A percentile compares a stretch with the other conserved stretches of the same genome.
phyloP scores from a whole-genome alignment of 306 rosid genomes.

The Castanea sativa region DNA sequence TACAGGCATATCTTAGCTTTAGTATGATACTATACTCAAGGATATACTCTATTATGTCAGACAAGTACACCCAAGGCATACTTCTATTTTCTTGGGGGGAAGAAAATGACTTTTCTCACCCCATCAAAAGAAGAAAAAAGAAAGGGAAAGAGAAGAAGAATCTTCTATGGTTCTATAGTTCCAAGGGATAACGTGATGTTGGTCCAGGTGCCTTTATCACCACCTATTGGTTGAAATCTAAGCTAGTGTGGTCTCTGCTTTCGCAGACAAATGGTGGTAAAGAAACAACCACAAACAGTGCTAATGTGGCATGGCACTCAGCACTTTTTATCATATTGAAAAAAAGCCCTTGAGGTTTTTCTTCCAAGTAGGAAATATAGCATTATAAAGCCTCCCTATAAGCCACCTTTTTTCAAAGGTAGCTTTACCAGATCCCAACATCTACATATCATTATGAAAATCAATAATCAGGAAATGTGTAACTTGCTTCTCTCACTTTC shows the following conservation, averaged over 20 bases:
- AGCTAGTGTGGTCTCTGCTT: slow-evolving; percentile 50
- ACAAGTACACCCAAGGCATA: background rate
- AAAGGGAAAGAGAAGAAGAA: slow-evolving; percentile 18
- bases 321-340: slow-evolving; percentile 29
- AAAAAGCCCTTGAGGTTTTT: slow-evolving; percentile 23
- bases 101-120: too few relatives aligned
- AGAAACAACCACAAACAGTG: slow-evolving; percentile 27
- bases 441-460: slow-evolving; percentile 27
- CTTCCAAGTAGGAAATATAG: slow-evolving; percentile 17
- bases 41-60: too few relatives aligned
- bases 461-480: background rate
- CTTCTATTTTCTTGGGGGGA: background rate
- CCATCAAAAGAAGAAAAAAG: background rate
- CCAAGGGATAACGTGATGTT: slow-evolving; percentile 19
- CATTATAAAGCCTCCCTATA: slow-evolving; percentile 22
- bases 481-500: background rate
- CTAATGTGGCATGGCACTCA: slow-evolving; percentile 40
- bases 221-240: slow-evolving; percentile 46
- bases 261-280: slow-evolving; percentile 54
- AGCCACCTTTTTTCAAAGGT: slow-evolving; percentile 18
- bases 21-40: too few relatives aligned
- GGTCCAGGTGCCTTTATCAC: slow-evolving; percentile 26
- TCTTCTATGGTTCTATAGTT: slow-evolving; percentile 9
- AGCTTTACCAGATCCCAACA: slow-evolving; percentile 12
- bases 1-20: too few relatives aligned